Evolutionary conservation across 2,329 filamentous ascomycete genomes (phyloP).

Genomic region (Colletotrichum neosansevieriae): DNA sequence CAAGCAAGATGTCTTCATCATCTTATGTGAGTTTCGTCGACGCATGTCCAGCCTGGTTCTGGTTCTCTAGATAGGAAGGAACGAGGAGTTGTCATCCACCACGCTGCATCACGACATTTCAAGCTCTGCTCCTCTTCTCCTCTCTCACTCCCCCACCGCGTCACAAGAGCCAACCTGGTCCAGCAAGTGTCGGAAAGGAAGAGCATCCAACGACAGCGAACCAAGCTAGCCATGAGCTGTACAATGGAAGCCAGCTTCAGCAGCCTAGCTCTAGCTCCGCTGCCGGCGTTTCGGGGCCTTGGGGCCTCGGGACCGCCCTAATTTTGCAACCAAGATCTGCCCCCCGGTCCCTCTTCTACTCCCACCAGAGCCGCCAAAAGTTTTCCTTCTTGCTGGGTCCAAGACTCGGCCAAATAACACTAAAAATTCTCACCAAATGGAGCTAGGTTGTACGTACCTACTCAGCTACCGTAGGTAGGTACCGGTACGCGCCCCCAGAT

Average conservation of each 20-base stretch:
- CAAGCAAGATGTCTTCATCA: slow-evolving; percentile 21
- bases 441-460: not conserved
- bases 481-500: slow-evolving; percentile 10
- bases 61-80: not conserved
- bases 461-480: slow-evolving; percentile 23
- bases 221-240: slow-evolving; percentile 30
- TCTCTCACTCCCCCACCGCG: slow-evolving; percentile 1
- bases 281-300: slow-evolving; percentile 33
- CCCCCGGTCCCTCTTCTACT: slow-evolving; percentile 23
- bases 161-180: not conserved
- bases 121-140: not conserved
- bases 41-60: slow-evolving; percentile 1
- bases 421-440: too few relatives aligned
- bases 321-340: slow-evolving; percentile 35
- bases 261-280: slow-evolving; percentile 32
- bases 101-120: slow-evolving; percentile 13
- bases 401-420: not conserved
- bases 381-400: slow-evolving; percentile 15
- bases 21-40: not conserved
- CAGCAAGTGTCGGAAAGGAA: not conserved
- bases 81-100: slow-evolving; percentile 12
- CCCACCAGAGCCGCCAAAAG: slow-evolving; percentile 27
- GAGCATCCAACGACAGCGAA: slow-evolving; percentile 26
- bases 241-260: not conserved
- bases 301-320: slow-evolving; percentile 28